These are phyloP conservation scores for Avena insularis DNA, from an alignment of 176 grass and related monocot genomes.

Conservation along the genomic window DNA sequence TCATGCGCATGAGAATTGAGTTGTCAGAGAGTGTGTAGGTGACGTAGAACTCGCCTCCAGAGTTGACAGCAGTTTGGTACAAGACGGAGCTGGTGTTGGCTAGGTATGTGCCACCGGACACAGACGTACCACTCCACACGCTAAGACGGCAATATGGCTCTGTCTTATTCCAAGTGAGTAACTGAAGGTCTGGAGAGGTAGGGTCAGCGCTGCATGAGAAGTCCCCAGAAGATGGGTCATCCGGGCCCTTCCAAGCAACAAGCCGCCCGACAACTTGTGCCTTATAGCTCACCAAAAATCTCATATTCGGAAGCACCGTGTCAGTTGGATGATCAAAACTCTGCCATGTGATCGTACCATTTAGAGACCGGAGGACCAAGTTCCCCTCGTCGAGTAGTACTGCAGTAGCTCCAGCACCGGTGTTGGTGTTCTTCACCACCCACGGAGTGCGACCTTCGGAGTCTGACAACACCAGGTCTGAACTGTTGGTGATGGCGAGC, in stretches of 20 bases:
- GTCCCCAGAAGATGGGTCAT: not conserved
- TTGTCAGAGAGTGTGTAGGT: not conserved
- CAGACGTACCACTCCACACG: fast-evolving
- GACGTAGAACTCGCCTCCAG: not conserved
- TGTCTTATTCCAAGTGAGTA: not conserved
- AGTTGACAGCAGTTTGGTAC: not conserved
- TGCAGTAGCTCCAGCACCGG: not conserved
- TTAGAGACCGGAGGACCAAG: not conserved
- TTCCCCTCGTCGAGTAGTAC: not conserved
- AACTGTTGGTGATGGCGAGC: not conserved
- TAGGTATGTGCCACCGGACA: not conserved
- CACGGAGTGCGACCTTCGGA: not conserved
- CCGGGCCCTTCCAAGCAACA: slow-evolving; percentile 8
- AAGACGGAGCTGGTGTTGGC: not conserved
- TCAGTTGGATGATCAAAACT: slow-evolving; percentile 18
- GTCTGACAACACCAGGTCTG: not conserved
- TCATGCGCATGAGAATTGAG: not conserved
- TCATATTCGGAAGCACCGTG: not conserved
- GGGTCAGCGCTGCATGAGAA: not conserved
- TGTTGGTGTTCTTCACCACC: not conserved
- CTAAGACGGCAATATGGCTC: not conserved
- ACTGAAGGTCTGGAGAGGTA: not conserved
- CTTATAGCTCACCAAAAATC: not conserved
- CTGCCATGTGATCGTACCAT: not conserved
- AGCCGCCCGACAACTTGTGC: not conserved